phyloP scores from a whole-genome alignment of 768 basidiomycete species.

The Lactifluus rugatus region DNA sequence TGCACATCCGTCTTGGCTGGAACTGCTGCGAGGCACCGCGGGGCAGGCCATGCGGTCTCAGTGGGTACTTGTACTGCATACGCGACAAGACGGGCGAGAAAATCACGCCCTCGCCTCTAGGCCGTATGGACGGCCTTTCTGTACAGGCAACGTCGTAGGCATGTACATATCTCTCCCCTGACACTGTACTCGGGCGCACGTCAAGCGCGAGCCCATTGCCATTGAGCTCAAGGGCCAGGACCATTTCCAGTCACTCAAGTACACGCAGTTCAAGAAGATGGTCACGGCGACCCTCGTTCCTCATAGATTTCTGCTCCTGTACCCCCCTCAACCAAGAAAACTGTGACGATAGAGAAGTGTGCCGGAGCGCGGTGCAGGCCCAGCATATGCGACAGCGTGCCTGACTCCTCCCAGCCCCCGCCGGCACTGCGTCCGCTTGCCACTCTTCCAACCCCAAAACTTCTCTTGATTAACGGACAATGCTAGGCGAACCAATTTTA shows the following conservation, averaged over 20 bases:
- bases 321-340: conserved; percentile 50
- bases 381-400: conserved; percentile 36
- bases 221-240: no score
- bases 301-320: conserved; percentile 68
- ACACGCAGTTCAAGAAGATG: conserved; percentile 88
- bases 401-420: conserved; percentile 27
- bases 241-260: conserved; percentile 93
- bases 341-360: conserved; percentile 57
- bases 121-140: conserved; percentile 59
- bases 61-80: conserved; percentile 86
- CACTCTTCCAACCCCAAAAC: conserved; percentile 54
- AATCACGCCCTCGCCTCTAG: conserved; percentile 68
- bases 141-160: conserved; percentile 84
- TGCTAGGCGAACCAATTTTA: no score
- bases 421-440: conserved; percentile 50
- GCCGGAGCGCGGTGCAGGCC: conserved; percentile 51
- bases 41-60: conserved; percentile 86
- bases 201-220: conserved; percentile 86
- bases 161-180: no score
- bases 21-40: conserved; percentile 87
- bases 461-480: conserved; percentile 92
- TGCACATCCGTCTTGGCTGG: conserved; percentile 85
- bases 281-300: no score
- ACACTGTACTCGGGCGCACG: conserved; percentile 59
- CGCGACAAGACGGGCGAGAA: conserved; percentile 92